Percentiles rank a stretch among this genome's conserved stretches.
phyloP scores from a whole-genome alignment of 1,139 yeast genomes.

The Lodderomyces jiufengensis region DNA sequence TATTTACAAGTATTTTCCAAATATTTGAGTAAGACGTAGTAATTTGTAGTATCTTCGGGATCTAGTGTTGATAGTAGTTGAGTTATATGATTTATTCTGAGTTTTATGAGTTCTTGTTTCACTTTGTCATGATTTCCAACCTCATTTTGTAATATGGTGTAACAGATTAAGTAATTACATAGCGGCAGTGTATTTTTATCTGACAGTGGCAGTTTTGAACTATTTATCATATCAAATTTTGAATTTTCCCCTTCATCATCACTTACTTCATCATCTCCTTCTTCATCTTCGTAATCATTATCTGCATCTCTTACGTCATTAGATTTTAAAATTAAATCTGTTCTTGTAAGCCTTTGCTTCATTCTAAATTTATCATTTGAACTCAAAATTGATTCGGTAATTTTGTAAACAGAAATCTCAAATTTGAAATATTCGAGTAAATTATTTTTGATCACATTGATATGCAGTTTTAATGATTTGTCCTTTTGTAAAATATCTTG shows the following conservation, averaged over 20 bases:
- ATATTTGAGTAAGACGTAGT: constrained; percentile 27
- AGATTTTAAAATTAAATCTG: constrained; percentile 10
- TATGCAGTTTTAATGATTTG: constrained; percentile 17
- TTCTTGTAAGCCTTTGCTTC: constrained; percentile 15
- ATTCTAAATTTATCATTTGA: constrained; percentile 16
- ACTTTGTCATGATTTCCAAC: constrained; percentile 11
- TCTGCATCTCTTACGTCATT: constrained; percentile 14
- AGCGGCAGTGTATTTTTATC: constrained; percentile 27
- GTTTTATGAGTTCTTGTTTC: constrained; percentile 22
- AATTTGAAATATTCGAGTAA: constrained; percentile 24
- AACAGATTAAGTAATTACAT: constrained; percentile 33
- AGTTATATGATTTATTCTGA: constrained; percentile 23
- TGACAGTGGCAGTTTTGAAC: constrained; percentile 3
- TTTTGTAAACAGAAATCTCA: constrained; percentile 25
- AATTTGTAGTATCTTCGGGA: constrained; percentile 18
- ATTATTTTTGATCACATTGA: constrained; percentile 21
- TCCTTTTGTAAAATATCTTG: constrained; percentile 18
- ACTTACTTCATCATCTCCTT: neutral
- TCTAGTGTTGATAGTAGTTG: constrained; percentile 13
- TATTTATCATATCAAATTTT: constrained; percentile 11
- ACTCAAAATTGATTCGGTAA: constrained; percentile 10
- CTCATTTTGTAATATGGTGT: constrained; percentile 25
- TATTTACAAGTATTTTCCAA: constrained; percentile 36
- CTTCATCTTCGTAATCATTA: constrained; percentile 13
- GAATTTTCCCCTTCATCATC: constrained; percentile 10